These are phyloP conservation scores for Pythium chondricola DNA, from an alignment of 352 stramenopile species.

Conservation along the genomic window DNA sequence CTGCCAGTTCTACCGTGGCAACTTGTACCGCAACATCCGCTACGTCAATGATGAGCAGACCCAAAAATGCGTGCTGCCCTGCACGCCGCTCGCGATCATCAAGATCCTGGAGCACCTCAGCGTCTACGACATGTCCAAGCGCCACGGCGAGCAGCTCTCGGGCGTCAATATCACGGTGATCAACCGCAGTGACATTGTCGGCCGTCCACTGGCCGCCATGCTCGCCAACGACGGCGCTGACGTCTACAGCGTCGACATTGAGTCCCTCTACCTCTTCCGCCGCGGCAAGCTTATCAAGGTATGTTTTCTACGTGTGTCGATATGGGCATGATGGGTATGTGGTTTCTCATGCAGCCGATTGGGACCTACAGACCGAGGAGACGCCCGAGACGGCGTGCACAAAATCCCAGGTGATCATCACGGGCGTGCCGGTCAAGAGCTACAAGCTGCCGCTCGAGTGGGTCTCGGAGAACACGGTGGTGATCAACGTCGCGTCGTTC, in stretches of 20 bases:
- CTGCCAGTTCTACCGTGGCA: constrained; percentile 94
- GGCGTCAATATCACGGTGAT: constrained; percentile 93
- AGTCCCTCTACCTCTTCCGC: constrained; percentile 94
- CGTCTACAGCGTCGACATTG: constrained; percentile 94
- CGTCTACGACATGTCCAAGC: constrained; percentile 76
- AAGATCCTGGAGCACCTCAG: constrained; percentile 92
- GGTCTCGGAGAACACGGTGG: constrained; percentile 88
- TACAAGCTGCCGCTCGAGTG: constrained; percentile 92
- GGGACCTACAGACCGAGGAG: constrained; percentile 44
- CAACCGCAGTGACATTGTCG: constrained; percentile 97
- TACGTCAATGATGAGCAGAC: constrained; percentile 87
- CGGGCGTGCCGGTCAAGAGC: constrained; percentile 89
- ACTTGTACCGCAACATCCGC: constrained; percentile 97
- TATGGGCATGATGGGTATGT: background rate
- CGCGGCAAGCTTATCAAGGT: constrained; percentile 84
- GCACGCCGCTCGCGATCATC: constrained; percentile 94
- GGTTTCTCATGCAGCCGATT: background rate
- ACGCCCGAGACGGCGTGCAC: constrained; percentile 84
- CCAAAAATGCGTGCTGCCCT: constrained; percentile 96
- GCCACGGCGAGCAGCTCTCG: constrained; percentile 54
- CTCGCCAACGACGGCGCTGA: constrained; percentile 93
- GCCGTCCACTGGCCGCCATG: constrained; percentile 92
- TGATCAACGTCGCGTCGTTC: constrained; percentile 96
- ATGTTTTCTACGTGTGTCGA: too few species aligned
- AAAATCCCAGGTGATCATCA: constrained; percentile 92